Base-by-base conservation (phyloP, 192 early-diverging fungal genomes). In the Pecoramyces ruminantium region DNA sequence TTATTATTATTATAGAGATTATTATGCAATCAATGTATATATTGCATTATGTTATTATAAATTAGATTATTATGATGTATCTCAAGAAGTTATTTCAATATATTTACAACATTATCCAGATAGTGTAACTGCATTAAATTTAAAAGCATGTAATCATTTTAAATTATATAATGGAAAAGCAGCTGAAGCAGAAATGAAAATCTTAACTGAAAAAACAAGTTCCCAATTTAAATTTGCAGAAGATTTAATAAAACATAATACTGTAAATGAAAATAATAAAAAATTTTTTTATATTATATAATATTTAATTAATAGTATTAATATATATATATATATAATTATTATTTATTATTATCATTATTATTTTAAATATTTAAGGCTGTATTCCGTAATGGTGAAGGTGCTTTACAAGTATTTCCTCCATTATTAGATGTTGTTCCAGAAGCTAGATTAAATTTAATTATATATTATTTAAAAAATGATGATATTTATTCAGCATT, bases 21-120 rank as follows among this genome's bases (percentile, higher is more conserved):
- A 84, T 78, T 82, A 90, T 15, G 88, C 90, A 28, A 86, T 89
- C 77, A 91, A 91, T 83, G 90, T 89, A 27, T 91, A 91, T 78
- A 86, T 89, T 25, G 90, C 90, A 51, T 88, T 91, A 86, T 91
- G 90, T 81, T 91, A 91, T 85, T 91, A 91, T 83, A 91, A 91
- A 82, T 84, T 91, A 29, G 90, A 91, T 83, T 91, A 91, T 84
- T 90, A 91, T 81, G 90, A 91, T 81, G 90, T 91, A 16, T 88
- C 88, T 40, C 90, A 91, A 79, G 90, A 91, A 83, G 90, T 91
- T 29, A 82, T 91, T 21, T 85, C 88, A 4, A 87, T 89, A 17
- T 91, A 91, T 80, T 81, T 90, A 77, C 87, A 88, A 80, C 85
- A 88, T 67, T 88, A 81, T 79, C 88, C 90, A 21, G 90, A 91